phyloP scores from a whole-genome alignment of 805 yeast genomes.

The Jamesozyma spencerorum region DNA sequence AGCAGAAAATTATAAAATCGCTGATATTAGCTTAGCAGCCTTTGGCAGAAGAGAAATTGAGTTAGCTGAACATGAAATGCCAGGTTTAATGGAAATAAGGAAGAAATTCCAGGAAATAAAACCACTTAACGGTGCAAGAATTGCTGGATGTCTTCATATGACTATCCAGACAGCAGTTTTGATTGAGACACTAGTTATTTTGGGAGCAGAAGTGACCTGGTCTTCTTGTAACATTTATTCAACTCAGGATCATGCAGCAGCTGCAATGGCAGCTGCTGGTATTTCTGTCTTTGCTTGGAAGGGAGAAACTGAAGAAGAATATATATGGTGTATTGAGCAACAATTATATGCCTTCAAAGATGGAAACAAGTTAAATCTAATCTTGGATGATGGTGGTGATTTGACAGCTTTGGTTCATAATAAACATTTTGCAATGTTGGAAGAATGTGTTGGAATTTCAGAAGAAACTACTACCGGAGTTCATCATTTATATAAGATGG shows the following conservation, averaged over 20 bases:
- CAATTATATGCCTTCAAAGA: slow-evolving; percentile 97
- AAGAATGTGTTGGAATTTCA: slow-evolving; percentile 87
- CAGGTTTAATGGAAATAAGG: slow-evolving; percentile 97
- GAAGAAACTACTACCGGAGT: slow-evolving; percentile 99
- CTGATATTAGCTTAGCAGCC: slow-evolving; percentile 97
- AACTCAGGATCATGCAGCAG: slow-evolving; percentile 99
- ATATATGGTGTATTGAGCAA: slow-evolving; percentile 98
- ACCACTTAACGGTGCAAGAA: slow-evolving; percentile 96
- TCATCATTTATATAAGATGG: slow-evolving; percentile 95
- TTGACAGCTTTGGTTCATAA: slow-evolving; percentile 93
- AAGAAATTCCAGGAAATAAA: slow-evolving; percentile 79
- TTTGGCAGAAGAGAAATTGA: slow-evolving; percentile 99
- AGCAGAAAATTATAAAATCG: slow-evolving; percentile 79
- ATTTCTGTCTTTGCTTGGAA: slow-evolving; percentile 99
- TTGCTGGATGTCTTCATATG: slow-evolving; percentile 99
- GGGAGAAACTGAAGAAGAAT: slow-evolving; percentile 99
- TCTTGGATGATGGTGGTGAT: slow-evolving; percentile 99
- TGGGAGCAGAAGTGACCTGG: slow-evolving; percentile 99
- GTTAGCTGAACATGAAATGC: slow-evolving; percentile 98
- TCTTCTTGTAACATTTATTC: slow-evolving; percentile 98
- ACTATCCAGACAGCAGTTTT: slow-evolving; percentile 98
- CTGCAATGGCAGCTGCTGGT: slow-evolving; percentile 98
- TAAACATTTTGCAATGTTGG: slow-evolving; percentile 94
- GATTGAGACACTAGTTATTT: slow-evolving; percentile 91
- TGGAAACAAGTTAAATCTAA: slow-evolving; percentile 86